Base-by-base conservation (phyloP, 2,329 filamentous ascomycete species). In the Pyrenochaeta sp. region DNA sequence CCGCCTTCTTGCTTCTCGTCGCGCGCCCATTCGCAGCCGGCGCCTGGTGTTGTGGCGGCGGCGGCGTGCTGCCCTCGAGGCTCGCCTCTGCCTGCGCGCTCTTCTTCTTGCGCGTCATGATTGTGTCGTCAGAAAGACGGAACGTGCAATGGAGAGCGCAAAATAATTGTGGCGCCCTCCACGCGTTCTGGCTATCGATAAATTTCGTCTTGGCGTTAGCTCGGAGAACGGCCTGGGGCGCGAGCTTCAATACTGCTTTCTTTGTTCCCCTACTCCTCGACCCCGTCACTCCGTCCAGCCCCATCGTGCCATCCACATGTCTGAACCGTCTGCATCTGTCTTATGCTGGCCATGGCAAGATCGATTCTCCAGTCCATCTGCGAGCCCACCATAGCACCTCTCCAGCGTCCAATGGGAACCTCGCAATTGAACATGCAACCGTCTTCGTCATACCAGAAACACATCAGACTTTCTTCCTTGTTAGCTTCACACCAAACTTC, bases 21-120 rank as follows among this genome's bases (percentile, higher is more conserved):
- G n/a, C n/a, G n/a, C n/a, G n/a, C n/a, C n/a, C n/a, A n/a, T n/a
- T n/a, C n/a, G n/a, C n/a, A n/a, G 26, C 32, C 27, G 48, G 37
- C 35, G 34, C 28, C 21, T 23, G 45, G 26, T 32, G 35, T n/a
- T n/a, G 42, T 27, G 42, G 35, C 36, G 31, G 35, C 37, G 37
- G 26, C 37, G 41, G 18, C n/a, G 36, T 41, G 36, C 20, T n/a
- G n/a, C n/a, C n/a, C n/a, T 27, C 10, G 51, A 41, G 27, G 48
- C 28, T 48, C 37, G 45, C 42, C 40, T 62, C 59, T 2, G 47
- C 32, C 51, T 56, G 56, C 48, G 43, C 53, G 51, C 58, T 61
- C 52, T 65, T 70, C 61, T 70, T 69, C 48, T 67, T 70, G 49
- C 58, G 61, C 49, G 61, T 62, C 67, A 70, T 70, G 27, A n/a